Conservation (phyloP, 805 yeast species). For the Metschnikowia orientalis region DNA sequence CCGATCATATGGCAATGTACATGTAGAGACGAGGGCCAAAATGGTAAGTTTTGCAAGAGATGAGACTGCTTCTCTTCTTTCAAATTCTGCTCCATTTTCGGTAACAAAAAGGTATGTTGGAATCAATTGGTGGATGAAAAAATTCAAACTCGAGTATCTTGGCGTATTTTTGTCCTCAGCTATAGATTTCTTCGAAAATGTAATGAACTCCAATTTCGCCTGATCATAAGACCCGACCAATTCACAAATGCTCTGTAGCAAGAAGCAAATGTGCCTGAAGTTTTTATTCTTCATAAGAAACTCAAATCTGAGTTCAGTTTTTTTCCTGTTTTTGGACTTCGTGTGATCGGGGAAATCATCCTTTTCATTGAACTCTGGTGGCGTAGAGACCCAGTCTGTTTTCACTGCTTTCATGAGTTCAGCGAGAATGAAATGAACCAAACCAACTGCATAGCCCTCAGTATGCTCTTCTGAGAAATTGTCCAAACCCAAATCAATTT, state of each 20-base stretch:
- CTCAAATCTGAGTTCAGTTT: constrained; percentile 13
- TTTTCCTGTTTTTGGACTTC: constrained; percentile 6
- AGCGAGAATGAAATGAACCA: constrained; percentile 57
- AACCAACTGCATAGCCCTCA: constrained; percentile 41
- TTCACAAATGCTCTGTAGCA: constrained; percentile 66
- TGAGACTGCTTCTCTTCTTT: constrained; percentile 54
- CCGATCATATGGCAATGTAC: constrained; percentile 46
- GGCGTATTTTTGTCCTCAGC: constrained; percentile 50
- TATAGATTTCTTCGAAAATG: constrained; percentile 59
- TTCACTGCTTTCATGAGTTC: constrained; percentile 54
- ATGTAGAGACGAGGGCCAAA: constrained; percentile 57
- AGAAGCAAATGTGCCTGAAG: constrained; percentile 63
- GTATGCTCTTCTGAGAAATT: constrained; percentile 23
- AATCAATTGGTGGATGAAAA: constrained; percentile 69
- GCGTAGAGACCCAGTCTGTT: constrained; percentile 35
- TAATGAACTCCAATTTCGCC: constrained; percentile 75
- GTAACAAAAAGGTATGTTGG: constrained; percentile 46
- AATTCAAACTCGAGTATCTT: constrained; percentile 70
- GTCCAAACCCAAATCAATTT: constrained; percentile 30
- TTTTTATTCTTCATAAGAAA: constrained; percentile 44
- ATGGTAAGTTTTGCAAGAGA: constrained; percentile 59
- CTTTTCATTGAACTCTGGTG: constrained; percentile 11
- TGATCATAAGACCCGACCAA: constrained; percentile 72
- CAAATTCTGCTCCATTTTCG: constrained; percentile 36
- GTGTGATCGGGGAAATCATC: constrained; percentile 1